Evolutionary conservation across 73 alveolate genomes (phyloP).

Genomic region (Paramecium caudatum): DNA sequence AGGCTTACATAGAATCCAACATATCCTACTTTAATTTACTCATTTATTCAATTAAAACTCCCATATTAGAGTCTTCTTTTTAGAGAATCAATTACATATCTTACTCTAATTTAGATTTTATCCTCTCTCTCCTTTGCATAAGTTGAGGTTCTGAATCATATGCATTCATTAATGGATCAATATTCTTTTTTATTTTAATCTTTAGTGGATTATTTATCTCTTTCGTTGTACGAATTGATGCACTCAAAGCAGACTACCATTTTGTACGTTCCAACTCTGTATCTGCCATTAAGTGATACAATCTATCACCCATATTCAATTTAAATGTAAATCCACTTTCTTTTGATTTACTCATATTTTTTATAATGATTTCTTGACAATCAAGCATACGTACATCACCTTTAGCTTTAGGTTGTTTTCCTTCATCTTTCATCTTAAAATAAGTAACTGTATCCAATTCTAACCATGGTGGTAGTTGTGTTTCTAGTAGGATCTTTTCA

Average conservation of each 20-base stretch:
- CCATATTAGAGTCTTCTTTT: background rate
- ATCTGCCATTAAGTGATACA: conserved; percentile 84
- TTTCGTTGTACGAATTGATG: conserved; percentile 61
- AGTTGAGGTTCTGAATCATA: conserved; percentile 58
- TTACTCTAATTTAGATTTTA: conserved; percentile 49
- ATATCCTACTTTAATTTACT: conserved; percentile 35
- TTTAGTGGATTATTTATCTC: conserved; percentile 69
- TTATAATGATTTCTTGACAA: conserved; percentile 79
- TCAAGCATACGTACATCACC: conserved; percentile 81
- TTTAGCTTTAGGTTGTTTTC: conserved; percentile 79
- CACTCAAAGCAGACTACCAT: conserved; percentile 71
- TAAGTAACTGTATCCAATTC: conserved; percentile 84
- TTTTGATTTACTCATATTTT: conserved; percentile 85
- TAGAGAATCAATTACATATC: conserved; percentile 1
- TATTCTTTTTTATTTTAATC: conserved; percentile 64
- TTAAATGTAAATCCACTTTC: conserved; percentile 86
- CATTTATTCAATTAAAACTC: background rate
- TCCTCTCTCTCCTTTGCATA: conserved; percentile 46
- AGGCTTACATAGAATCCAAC: conserved; percentile 71
- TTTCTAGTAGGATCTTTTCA: conserved; percentile 80
- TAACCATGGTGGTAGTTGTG: conserved; percentile 87
- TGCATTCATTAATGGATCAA: conserved; percentile 51
- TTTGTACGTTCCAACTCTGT: conserved; percentile 82
- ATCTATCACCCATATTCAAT: conserved; percentile 83
- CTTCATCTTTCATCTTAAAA: conserved; percentile 74